Base-by-base conservation (phyloP, 1,139 yeast species). In the Pichia sp. region DNA sequence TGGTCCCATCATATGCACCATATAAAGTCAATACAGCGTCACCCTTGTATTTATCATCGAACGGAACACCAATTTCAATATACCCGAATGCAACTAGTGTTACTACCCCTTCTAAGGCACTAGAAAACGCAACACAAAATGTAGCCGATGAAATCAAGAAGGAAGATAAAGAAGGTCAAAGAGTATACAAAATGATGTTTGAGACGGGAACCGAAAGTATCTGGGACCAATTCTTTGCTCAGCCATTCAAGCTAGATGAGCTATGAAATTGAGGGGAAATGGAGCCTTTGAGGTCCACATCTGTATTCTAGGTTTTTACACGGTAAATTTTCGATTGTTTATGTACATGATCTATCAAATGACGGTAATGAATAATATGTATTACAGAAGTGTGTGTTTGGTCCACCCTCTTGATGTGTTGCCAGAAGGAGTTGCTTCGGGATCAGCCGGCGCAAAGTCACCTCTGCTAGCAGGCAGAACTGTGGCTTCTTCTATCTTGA, bases 221-320 rank as follows among this genome's bases (percentile, higher is more conserved):
- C 32, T 82, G 91, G 91, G 88, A 78, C 46, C 87, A 81, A 49
- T 79, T 76, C 46, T 79, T 81, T 51, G 68, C 75, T 2, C 55
- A 59, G 22, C 48, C 50, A 11, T 46, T 40, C 22, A 32, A 39
- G 16, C 34, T 33, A 5, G 48, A 47, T 25, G 27, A 25, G 10
- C 5, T 26, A 1, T 26, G 10, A 26, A 15, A 23, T n/a, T n/a
- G n/a, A n/a, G n/a, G n/a, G n/a, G n/a, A n/a, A n/a, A n/a, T n/a
- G n/a, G n/a, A n/a, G n/a, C n/a, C n/a, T n/a, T n/a, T n/a, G n/a
- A n/a, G n/a, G n/a, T n/a, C n/a, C n/a, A n/a, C n/a, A n/a, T n/a
- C n/a, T n/a, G n/a, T n/a, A n/a, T n/a, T n/a, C n/a, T n/a, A n/a
- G n/a, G 6, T 19, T 25, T n/a, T 15, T n/a, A 18, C 11, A 6